phyloP scores from a whole-genome alignment of 768 basidiomycete species.

The Phylloporus sp. region DNA sequence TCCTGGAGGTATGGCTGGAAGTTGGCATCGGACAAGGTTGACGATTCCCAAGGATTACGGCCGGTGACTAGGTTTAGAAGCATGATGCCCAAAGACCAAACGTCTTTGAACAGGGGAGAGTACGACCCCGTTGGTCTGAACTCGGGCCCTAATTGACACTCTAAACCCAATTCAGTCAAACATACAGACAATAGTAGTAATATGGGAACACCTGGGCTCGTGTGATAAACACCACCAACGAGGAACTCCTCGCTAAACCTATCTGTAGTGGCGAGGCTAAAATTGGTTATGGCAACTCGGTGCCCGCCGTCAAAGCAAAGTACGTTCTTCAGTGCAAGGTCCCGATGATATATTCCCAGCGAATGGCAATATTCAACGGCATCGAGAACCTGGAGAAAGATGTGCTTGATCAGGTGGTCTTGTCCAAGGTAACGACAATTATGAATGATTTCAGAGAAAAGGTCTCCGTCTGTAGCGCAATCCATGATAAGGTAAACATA shows the following conservation, averaged over 20 bases:
- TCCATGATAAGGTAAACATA: constrained; percentile 92
- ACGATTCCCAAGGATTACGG: constrained; percentile 94
- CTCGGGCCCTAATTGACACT: constrained; percentile 79
- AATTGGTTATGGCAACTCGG: constrained; percentile 85
- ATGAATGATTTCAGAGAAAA: constrained; percentile 86
- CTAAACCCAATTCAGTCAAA: constrained; percentile 40
- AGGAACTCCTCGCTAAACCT: constrained; percentile 81
- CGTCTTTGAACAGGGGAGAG: constrained; percentile 83
- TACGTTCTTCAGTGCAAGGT: constrained; percentile 96
- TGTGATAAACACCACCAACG: constrained; percentile 97
- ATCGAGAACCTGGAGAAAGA: constrained; percentile 91
- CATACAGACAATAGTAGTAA: constrained; percentile 7
- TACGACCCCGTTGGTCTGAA: constrained; percentile 64
- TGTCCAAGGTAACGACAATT: constrained; percentile 75
- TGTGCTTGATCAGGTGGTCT: constrained; percentile 76
- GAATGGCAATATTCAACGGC: constrained; percentile 92
- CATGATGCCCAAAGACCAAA: constrained; percentile 96
- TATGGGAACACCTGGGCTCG: constrained; percentile 71
- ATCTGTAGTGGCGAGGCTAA: constrained; percentile 90
- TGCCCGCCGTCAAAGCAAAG: constrained; percentile 77
- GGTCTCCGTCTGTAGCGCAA: constrained; percentile 84
- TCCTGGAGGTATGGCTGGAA: constrained; percentile 84
- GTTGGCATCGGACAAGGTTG: constrained; percentile 74
- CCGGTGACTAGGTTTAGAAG: constrained; percentile 93
- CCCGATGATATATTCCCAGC: constrained; percentile 90